Conservation (phyloP, 2,329 filamentous ascomycete genomes). For the Talaromyces sp. region DNA sequence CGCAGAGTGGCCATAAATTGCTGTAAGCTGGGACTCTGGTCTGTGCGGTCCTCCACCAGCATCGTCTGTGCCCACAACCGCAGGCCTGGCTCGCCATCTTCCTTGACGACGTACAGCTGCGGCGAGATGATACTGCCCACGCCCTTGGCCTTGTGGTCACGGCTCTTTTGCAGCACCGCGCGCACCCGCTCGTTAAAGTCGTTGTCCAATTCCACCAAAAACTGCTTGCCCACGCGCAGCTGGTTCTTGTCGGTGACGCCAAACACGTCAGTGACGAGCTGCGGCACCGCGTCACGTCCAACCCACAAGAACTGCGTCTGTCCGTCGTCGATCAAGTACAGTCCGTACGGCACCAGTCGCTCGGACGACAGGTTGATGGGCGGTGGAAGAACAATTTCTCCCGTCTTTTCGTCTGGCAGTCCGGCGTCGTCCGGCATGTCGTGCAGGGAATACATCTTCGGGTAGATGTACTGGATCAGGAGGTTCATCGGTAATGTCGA, state of each 20-base stretch:
- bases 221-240: slow-evolving; percentile 85
- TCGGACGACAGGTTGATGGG: slow-evolving; percentile 82
- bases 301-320: slow-evolving; percentile 98
- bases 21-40: slow-evolving; percentile 85
- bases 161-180: slow-evolving; percentile 84
- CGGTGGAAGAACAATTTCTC: slow-evolving; percentile 82
- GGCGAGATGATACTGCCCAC: slow-evolving; percentile 91
- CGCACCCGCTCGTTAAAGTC: slow-evolving; percentile 95
- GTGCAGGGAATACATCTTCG: slow-evolving; percentile 76
- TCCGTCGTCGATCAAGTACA: slow-evolving; percentile 95
- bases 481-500: slow-evolving; percentile 88
- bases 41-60: slow-evolving; percentile 88
- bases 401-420: slow-evolving; percentile 74
- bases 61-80: slow-evolving; percentile 96
- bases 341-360: slow-evolving; percentile 76
- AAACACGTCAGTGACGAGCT: slow-evolving; percentile 84
- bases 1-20: slow-evolving; percentile 89
- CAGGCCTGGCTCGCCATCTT: slow-evolving; percentile 91
- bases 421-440: slow-evolving; percentile 96
- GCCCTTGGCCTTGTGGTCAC: slow-evolving; percentile 77
- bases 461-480: slow-evolving; percentile 88
- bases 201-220: slow-evolving; percentile 79
- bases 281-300: slow-evolving; percentile 84
- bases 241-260: slow-evolving; percentile 76
- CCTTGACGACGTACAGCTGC: slow-evolving; percentile 85